Evolutionary conservation across 768 basidiomycete genomes (phyloP).

Genomic region (Termitomyces sp.): DNA sequence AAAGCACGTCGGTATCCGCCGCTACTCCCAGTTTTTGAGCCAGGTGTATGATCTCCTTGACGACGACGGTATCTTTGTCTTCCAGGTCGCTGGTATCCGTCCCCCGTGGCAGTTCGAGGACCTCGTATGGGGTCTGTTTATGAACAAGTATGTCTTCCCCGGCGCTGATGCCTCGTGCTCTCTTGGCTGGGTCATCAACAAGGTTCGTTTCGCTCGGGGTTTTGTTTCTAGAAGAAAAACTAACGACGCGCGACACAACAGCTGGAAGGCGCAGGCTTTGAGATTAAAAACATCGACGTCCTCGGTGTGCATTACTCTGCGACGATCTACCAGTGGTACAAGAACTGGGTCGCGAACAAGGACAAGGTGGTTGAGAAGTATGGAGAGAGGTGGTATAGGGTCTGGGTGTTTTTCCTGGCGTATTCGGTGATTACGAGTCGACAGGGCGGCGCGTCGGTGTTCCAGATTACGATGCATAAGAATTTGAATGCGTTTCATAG

Average conservation of each 20-base stretch:
- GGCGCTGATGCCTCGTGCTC: slow-evolving; percentile 97
- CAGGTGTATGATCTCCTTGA: slow-evolving; percentile 93
- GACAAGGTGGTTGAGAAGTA: slow-evolving; percentile 86
- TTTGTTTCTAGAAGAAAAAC: too few relatives aligned
- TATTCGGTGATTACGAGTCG: slow-evolving; percentile 75
- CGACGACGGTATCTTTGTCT: slow-evolving; percentile 90
- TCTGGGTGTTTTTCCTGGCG: slow-evolving; percentile 97
- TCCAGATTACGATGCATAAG: slow-evolving; percentile 98
- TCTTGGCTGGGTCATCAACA: slow-evolving; percentile 87
- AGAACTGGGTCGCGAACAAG: slow-evolving; percentile 94
- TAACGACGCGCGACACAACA: slow-evolving; percentile 23
- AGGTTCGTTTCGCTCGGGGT: slow-evolving; percentile 27
- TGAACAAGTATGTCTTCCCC: slow-evolving; percentile 99
- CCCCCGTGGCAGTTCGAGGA: slow-evolving; percentile 99
- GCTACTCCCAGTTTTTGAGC: slow-evolving; percentile 82
- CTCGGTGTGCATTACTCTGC: slow-evolving; percentile 97
- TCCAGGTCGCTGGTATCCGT: slow-evolving; percentile 96
- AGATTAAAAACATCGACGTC: slow-evolving; percentile 94
- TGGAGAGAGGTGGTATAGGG: slow-evolving; percentile 90
- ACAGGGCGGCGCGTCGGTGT: slow-evolving; percentile 88
- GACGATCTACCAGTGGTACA: slow-evolving; percentile 88
- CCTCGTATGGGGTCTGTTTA: slow-evolving; percentile 94
- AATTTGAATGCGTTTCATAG: slow-evolving; percentile 96
- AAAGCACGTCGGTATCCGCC: slow-evolving; percentile 91
- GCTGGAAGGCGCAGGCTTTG: slow-evolving; percentile 90